These are phyloP conservation scores for Solanum hybrid DNA, from an alignment of 305 asterid genomes.

Conservation along the genomic window DNA sequence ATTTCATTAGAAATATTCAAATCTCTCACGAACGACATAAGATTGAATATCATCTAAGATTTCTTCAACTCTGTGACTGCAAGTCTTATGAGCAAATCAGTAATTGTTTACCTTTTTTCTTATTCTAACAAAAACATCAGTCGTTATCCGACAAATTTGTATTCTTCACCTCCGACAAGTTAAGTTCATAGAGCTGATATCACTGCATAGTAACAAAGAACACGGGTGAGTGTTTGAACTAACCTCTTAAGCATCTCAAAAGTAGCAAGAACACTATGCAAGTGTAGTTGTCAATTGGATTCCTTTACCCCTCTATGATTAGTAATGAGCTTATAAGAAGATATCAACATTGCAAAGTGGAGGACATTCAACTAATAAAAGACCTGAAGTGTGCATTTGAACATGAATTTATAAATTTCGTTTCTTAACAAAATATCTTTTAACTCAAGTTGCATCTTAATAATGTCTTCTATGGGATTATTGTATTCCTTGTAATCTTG, in stretches of 20 bases:
- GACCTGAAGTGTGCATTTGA: background rate
- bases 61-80: background rate
- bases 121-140: background rate
- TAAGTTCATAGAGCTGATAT: background rate
- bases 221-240: background rate
- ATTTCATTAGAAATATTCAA: background rate
- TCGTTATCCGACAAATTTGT: background rate
- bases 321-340: background rate
- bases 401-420: background rate
- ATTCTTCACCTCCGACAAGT: background rate
- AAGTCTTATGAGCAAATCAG: background rate
- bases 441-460: background rate
- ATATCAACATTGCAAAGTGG: background rate
- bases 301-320: background rate
- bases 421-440: too few relatives aligned
- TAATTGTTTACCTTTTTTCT: background rate
- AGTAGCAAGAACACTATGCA: background rate
- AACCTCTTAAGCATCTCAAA: background rate
- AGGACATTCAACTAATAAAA: background rate
- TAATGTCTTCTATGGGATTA: background rate
- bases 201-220: too few relatives aligned
- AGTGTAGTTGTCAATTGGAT: background rate
- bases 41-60: background rate
- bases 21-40: background rate
- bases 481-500: background rate